Conservation (phyloP, 2,329 filamentous ascomycete species). For the Sarocladium brachiariae region DNA sequence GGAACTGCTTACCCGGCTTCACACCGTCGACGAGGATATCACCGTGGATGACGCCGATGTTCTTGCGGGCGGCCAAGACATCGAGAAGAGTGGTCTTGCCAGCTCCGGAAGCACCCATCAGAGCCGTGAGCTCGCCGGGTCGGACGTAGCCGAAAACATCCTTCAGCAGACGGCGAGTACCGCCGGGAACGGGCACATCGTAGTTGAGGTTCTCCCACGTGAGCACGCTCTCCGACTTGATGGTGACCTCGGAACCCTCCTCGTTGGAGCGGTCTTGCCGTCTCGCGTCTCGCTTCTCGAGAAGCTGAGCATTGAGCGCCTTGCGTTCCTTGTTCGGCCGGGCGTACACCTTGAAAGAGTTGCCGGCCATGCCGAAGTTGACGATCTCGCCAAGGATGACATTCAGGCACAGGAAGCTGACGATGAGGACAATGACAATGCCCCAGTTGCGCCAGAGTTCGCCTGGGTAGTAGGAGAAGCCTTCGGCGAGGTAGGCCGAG, state of each 20-base stretch:
- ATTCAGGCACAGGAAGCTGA: slow-evolving; percentile 69
- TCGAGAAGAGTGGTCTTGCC: slow-evolving; percentile 83
- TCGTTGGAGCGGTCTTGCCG: slow-evolving; percentile 39
- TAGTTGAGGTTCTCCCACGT: slow-evolving; percentile 87
- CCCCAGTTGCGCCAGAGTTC: slow-evolving; percentile 81
- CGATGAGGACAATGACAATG: slow-evolving; percentile 69
- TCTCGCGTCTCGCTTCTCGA: slow-evolving; percentile 50
- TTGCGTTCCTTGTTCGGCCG: slow-evolving; percentile 62
- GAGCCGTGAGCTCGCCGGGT: slow-evolving; percentile 68
- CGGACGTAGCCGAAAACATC: slow-evolving; percentile 62
- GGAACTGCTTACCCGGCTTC: slow-evolving; percentile 53
- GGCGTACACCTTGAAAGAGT: slow-evolving; percentile 68
- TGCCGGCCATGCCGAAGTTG: slow-evolving; percentile 74
- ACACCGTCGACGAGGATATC: slow-evolving; percentile 51
- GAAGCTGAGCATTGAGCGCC: slow-evolving; percentile 56
- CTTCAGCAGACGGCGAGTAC: slow-evolving; percentile 48
- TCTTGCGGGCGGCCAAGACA: slow-evolving; percentile 58
- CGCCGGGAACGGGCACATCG: slow-evolving; percentile 54
- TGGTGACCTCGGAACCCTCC: slow-evolving; percentile 43
- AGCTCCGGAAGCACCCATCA: slow-evolving; percentile 80
- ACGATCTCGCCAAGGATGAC: slow-evolving; percentile 73
- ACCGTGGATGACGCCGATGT: slow-evolving; percentile 52
- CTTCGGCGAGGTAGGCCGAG: slow-evolving; percentile 58
- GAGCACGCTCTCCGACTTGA: slow-evolving; percentile 59
- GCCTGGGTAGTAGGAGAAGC: slow-evolving; percentile 58